These are phyloP conservation scores for Schoenoplectus triqueter DNA, from an alignment of 202 grass and related monocot species.

Conservation along the genomic window DNA sequence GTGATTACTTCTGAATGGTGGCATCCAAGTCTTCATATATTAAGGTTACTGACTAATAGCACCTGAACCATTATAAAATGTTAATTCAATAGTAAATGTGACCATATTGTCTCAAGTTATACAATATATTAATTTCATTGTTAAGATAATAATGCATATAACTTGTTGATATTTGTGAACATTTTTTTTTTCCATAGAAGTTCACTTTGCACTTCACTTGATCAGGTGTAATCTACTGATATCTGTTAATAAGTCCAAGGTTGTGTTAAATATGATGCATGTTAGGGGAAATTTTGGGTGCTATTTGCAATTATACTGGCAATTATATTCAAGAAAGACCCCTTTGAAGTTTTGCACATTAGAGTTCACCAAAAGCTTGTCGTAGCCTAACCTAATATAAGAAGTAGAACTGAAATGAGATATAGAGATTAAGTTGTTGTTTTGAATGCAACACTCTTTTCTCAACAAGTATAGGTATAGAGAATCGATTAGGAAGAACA, in stretches of 20 bases:
- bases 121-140: neutral
- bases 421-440: neutral
- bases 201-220: neutral
- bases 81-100: conserved; percentile 25
- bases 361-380: neutral
- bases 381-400: conserved; percentile 10
- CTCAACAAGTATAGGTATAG: conserved; percentile 65
- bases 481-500: conserved; percentile 96
- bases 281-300: neutral
- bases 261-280: conserved; percentile 30
- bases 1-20: conserved; percentile 3
- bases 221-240: neutral
- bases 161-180: neutral
- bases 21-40: neutral
- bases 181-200: conserved; percentile 9
- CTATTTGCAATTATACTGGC: neutral
- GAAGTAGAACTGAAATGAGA: conserved; percentile 4
- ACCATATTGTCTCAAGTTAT: neutral
- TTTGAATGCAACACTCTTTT: conserved; percentile 22
- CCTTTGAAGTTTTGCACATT: neutral
- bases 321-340: neutral
- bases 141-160: conserved; percentile 24
- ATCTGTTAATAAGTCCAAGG: neutral
- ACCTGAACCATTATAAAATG: conserved; percentile 5
- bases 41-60: conserved; percentile 12